phyloP scores from a whole-genome alignment of 495 filamentous ascomycete genomes.

The Penicillium dipodomyicola region DNA sequence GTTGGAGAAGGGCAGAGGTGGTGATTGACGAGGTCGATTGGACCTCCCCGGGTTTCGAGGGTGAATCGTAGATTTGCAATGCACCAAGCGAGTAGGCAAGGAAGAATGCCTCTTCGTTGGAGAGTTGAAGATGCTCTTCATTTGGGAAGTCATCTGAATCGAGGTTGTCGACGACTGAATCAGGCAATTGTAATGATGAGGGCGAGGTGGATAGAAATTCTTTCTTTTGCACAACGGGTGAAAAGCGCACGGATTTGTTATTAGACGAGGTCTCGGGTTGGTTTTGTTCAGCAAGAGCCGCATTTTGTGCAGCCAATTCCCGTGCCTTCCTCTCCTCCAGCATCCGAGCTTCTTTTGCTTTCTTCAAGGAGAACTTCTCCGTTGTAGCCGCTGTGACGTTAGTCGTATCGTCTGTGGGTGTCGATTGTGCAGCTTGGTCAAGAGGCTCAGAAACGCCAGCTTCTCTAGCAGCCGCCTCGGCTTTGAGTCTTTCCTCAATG shows the following conservation, averaged over 20 bases:
- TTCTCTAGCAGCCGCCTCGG: conserved; percentile 53
- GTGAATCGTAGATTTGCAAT: conserved; percentile 59
- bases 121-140: conserved; percentile 88
- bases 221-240: conserved; percentile 57
- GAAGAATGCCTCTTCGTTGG: conserved; percentile 90
- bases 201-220: conserved; percentile 52
- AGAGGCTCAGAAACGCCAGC: conserved; percentile 9
- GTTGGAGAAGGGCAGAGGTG: conserved; percentile 51
- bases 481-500: conserved; percentile 66
- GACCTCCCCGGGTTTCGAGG: conserved; percentile 32
- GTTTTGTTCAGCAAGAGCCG: conserved; percentile 8
- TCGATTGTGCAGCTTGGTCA: conserved; percentile 13
- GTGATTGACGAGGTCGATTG: conserved; percentile 31
- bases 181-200: conserved; percentile 22
- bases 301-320: conserved; percentile 21
- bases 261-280: conserved; percentile 22
- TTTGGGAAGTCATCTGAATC: conserved; percentile 52
- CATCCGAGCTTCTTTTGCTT: conserved; percentile 39
- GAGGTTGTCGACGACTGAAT: conserved; percentile 25
- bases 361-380: conserved; percentile 44
- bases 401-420: conserved; percentile 17
- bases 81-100: conserved; percentile 77
- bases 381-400: conserved; percentile 21
- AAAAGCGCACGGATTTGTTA: conserved; percentile 64
- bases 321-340: conserved; percentile 32